Conservation (phyloP, 176 grass and related monocot species). For the Avena insularis region DNA sequence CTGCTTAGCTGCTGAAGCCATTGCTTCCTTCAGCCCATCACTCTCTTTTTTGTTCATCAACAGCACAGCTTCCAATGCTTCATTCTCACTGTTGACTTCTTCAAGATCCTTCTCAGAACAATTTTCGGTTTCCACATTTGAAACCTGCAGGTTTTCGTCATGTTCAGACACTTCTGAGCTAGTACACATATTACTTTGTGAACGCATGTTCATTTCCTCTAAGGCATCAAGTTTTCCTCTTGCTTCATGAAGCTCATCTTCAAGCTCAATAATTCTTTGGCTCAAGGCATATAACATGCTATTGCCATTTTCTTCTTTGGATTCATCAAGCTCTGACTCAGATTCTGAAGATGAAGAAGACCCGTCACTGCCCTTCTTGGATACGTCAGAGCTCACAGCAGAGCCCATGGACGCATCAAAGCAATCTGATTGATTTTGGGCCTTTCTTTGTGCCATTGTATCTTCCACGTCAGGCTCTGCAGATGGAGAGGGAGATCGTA, state of each 20-base stretch:
- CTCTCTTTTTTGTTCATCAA: conserved; percentile 61
- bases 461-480: conserved; percentile 39
- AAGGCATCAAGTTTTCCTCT: conserved; percentile 59
- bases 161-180: conserved; percentile 41
- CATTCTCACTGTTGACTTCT: conserved; percentile 44
- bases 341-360: conserved; percentile 83
- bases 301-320: conserved; percentile 58
- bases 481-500: conserved; percentile 49
- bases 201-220: conserved; percentile 54
- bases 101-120: conserved; percentile 54
- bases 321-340: conserved; percentile 68
- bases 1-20: conserved; percentile 56
- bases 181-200: conserved; percentile 27
- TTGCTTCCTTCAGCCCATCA: conserved; percentile 63
- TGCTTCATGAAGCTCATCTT: conserved; percentile 71
- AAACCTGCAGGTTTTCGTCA: conserved; percentile 48
- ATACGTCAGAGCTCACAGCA: conserved; percentile 52
- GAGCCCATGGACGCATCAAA: conserved; percentile 64
- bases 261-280: conserved; percentile 74
- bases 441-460: conserved; percentile 41
- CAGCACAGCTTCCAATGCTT: conserved; percentile 55
- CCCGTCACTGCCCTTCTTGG: conserved; percentile 68
- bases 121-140: conserved; percentile 39
- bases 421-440: conserved; percentile 45
- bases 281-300: conserved; percentile 61